These are phyloP conservation scores for Jacaranda copaia DNA, from an alignment of 257 asterid genomes.

Conservation along the genomic window DNA sequence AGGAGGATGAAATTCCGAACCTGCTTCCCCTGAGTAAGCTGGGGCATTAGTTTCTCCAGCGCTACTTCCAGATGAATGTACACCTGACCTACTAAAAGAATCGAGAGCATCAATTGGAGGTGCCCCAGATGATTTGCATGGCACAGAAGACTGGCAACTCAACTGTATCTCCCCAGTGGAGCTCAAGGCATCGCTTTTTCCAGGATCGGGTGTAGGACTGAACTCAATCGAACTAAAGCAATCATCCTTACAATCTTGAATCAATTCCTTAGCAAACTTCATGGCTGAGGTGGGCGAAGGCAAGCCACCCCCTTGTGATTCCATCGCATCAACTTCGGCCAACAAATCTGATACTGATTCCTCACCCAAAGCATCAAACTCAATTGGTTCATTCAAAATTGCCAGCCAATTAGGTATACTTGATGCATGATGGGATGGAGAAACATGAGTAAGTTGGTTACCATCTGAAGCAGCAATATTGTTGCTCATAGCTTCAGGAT, in stretches of 20 bases:
- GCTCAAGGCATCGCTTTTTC: slow-evolving; percentile 59
- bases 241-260: slow-evolving; percentile 55
- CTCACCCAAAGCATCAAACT: slow-evolving; percentile 73
- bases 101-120: slow-evolving; percentile 49
- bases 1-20: slow-evolving; percentile 54
- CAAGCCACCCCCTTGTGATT: slow-evolving; percentile 46
- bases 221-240: slow-evolving; percentile 61
- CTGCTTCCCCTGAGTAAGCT: slow-evolving; percentile 43
- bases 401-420: slow-evolving; percentile 60
- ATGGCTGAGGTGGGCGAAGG: slow-evolving; percentile 59
- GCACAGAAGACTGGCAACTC: slow-evolving; percentile 36
- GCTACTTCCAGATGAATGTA: slow-evolving; percentile 73
- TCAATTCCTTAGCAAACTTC: slow-evolving; percentile 52
- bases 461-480: slow-evolving; percentile 36
- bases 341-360: slow-evolving; percentile 76
- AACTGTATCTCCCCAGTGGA: slow-evolving; percentile 50
- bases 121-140: slow-evolving; percentile 35
- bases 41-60: slow-evolving; percentile 69
- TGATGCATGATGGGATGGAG: slow-evolving; percentile 46
- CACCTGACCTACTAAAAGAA: slow-evolving; percentile 55
- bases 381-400: slow-evolving; percentile 64
- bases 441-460: slow-evolving; percentile 43
- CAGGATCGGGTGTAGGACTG: slow-evolving; percentile 41
- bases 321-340: slow-evolving; percentile 86
- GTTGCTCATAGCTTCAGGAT: slow-evolving; percentile 51